Conservation (phyloP, 2,329 filamentous ascomycete species). For the Purpureocillium takamizusanense region DNA sequence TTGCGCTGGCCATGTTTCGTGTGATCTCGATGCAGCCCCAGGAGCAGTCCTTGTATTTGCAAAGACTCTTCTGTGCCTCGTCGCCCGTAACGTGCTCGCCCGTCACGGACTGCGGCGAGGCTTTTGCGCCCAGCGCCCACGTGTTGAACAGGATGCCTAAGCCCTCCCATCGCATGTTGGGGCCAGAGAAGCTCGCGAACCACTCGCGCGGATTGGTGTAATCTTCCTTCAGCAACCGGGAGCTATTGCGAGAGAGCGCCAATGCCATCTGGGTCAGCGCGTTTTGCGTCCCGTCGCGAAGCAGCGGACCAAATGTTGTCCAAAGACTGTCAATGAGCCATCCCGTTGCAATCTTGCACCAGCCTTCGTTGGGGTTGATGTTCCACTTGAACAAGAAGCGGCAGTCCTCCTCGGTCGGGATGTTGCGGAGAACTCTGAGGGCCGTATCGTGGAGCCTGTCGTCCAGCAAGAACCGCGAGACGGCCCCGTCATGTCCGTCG, state of each 20-base stretch:
- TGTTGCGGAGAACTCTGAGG: background rate
- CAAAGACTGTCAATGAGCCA: slow-evolving; percentile 9
- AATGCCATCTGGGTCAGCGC: slow-evolving; percentile 19
- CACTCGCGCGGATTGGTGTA: slow-evolving; percentile 20
- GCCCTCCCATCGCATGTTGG: slow-evolving; percentile 26
- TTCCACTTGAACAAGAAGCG: background rate
- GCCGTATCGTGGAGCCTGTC: background rate
- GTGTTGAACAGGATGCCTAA: slow-evolving; percentile 23
- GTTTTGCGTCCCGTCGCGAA: slow-evolving; percentile 8
- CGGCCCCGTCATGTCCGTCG: background rate
- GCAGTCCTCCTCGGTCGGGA: background rate
- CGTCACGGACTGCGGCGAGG: background rate
- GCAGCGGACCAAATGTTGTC: slow-evolving; percentile 8
- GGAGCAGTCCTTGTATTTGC: slow-evolving; percentile 10
- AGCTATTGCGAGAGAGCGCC: slow-evolving; percentile 23
- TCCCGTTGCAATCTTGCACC: slow-evolving; percentile 7
- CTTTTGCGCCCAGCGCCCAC: slow-evolving; percentile 5
- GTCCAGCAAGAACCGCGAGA: background rate
- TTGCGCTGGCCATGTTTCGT: slow-evolving; percentile 16
- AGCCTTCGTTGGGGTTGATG: slow-evolving; percentile 10
- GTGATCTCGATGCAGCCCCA: slow-evolving; percentile 16
- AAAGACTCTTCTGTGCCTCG: slow-evolving; percentile 4
- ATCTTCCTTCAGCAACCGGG: slow-evolving; percentile 19
- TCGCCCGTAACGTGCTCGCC: background rate
- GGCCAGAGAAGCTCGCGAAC: slow-evolving; percentile 24